phyloP scores from a whole-genome alignment of 2,329 filamentous ascomycete genomes.

The Colletotrichum endophyticum region DNA sequence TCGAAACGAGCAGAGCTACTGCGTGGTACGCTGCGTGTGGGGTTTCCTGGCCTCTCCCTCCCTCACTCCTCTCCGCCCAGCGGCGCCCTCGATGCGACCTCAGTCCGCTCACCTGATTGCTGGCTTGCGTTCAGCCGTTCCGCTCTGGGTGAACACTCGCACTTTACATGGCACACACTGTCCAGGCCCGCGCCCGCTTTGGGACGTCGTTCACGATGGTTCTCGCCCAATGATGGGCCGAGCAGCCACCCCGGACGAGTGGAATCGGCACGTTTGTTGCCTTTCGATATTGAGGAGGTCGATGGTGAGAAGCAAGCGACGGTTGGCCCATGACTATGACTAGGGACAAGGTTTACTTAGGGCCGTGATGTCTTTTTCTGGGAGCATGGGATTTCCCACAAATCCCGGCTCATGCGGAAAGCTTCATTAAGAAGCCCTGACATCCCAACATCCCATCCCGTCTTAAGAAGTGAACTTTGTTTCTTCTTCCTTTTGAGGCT shows the following conservation, averaged over 20 bases:
- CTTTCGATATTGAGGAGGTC: not conserved
- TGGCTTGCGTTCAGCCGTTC: not conserved
- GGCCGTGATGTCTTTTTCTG: not conserved
- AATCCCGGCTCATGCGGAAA: not conserved
- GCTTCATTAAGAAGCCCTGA: not conserved
- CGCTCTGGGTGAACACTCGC: not conserved
- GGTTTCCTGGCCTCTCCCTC: not conserved
- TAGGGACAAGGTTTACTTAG: not conserved
- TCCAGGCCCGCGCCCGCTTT: not conserved
- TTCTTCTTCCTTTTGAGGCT: not conserved
- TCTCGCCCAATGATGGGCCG: conserved; percentile 2
- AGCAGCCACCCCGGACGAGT: not conserved
- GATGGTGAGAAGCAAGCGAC: not conserved
- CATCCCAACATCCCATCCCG: not conserved
- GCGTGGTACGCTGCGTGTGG: not conserved
- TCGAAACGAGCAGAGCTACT: not conserved
- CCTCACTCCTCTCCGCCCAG: not conserved
- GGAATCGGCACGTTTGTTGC: not conserved
- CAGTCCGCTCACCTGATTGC: not conserved
- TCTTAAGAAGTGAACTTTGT: not conserved
- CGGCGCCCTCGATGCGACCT: not conserved
- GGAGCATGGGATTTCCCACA: not conserved
- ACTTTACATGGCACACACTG: conserved; percentile 8
- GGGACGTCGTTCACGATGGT: not conserved
- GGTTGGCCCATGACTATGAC: not conserved